phyloP scores from a whole-genome alignment of 2,329 filamentous ascomycete genomes.

The Fusarium camptoceras region DNA sequence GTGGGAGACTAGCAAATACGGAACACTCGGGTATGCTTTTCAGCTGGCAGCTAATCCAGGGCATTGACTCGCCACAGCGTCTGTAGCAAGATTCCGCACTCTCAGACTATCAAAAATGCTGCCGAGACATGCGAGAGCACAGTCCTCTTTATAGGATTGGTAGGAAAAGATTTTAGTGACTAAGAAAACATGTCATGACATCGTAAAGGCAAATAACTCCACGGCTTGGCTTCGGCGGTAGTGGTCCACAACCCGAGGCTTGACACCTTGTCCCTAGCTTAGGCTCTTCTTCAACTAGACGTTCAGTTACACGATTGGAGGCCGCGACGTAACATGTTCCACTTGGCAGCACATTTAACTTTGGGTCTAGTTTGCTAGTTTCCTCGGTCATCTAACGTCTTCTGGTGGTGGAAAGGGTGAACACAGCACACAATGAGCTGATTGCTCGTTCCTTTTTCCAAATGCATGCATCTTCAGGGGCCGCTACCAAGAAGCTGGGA shows the following conservation, averaged over 20 bases:
- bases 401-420: not conserved
- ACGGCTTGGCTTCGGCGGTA: not conserved
- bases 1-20: not conserved
- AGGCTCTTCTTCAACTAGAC: not conserved
- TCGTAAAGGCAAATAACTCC: not conserved
- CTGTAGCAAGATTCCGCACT: not conserved
- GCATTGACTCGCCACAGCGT: not conserved
- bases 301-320: not conserved
- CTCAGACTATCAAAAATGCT: not conserved
- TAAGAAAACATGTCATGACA: not conserved
- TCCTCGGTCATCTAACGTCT: not conserved
- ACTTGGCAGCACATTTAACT: slow-evolving; percentile 11
- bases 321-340: not conserved
- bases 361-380: slow-evolving; percentile 1
- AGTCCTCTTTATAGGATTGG: not conserved
- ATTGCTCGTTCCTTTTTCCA: not conserved
- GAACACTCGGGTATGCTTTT: not conserved
- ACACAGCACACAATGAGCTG: slow-evolving; percentile 7
- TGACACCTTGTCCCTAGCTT: no score
- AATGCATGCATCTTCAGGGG: not conserved
- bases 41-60: not conserved
- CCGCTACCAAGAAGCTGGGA: slow-evolving; percentile 1
- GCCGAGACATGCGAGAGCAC: not conserved
- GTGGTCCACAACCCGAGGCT: not conserved
- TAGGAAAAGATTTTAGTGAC: not conserved